Conservation (phyloP, 2,329 filamentous ascomycete species). For the Colletotrichum cereale region DNA sequence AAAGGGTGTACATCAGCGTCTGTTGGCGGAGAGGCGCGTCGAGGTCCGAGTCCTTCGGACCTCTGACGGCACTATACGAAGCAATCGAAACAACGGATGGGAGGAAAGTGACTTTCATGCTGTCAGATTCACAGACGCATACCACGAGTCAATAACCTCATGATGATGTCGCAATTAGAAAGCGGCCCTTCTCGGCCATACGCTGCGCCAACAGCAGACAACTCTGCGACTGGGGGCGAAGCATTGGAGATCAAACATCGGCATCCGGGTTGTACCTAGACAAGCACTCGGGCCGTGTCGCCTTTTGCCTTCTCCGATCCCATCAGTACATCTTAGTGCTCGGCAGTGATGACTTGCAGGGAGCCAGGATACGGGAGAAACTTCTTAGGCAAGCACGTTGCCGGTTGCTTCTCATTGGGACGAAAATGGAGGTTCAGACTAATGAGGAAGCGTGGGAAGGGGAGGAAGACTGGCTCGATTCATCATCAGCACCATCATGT, state of each 20-base stretch:
- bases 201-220: constrained; percentile 1
- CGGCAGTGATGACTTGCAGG: constrained; percentile 16
- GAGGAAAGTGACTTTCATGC: constrained; percentile 23
- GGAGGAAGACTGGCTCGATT: background rate
- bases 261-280: constrained; percentile 32
- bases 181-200: constrained; percentile 14
- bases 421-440: background rate
- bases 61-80: constrained; percentile 9
- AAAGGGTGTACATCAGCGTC: constrained; percentile 4
- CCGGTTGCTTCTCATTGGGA: background rate
- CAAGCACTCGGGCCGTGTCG: constrained; percentile 25
- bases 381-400: constrained; percentile 17
- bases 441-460: background rate
- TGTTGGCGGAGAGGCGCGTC: background rate
- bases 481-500: background rate
- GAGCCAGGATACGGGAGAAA: constrained; percentile 14
- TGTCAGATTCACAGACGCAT: background rate
- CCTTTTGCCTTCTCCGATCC: constrained; percentile 5
- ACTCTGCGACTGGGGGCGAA: constrained; percentile 25
- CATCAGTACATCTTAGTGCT: constrained; percentile 11
- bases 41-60: constrained; percentile 9
- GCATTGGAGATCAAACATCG: constrained; percentile 33
- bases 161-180: constrained; percentile 20
- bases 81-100: constrained; percentile 23
- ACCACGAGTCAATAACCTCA: constrained; percentile 18